Evolutionary conservation across 1,284 basidiomycete species (phyloP).

Genomic region (Boletus smithii): DNA sequence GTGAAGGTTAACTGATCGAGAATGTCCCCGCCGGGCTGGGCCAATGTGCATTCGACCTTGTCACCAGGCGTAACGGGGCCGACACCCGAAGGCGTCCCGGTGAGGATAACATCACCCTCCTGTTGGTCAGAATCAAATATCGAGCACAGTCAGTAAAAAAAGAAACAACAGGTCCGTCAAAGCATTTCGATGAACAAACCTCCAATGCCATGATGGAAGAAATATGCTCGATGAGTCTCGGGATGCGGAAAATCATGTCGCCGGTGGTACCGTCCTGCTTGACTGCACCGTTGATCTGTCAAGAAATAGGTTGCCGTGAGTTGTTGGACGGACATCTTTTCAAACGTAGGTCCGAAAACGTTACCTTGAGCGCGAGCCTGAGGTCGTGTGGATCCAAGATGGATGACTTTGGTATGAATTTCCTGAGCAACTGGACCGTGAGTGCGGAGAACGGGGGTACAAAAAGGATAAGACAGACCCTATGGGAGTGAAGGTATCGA

Average conservation of each 20-base stretch:
- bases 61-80: constrained; percentile 79
- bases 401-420: constrained; percentile 76
- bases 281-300: constrained; percentile 74
- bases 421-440: constrained; percentile 38
- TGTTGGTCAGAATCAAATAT: constrained; percentile 28
- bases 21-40: constrained; percentile 55
- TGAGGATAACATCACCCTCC: constrained; percentile 88
- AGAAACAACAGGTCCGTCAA: neutral
- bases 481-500: constrained; percentile 86
- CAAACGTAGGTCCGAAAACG: neutral
- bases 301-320: neutral
- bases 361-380: constrained; percentile 68
- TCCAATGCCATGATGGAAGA: constrained; percentile 96
- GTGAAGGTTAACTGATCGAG: constrained; percentile 65
- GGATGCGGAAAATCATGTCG: constrained; percentile 94
- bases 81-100: constrained; percentile 90
- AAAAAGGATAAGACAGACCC: constrained; percentile 43
- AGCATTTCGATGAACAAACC: constrained; percentile 42
- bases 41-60: constrained; percentile 73
- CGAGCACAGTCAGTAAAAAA: too few relatives aligned
- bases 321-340: neutral
- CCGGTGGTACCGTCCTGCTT: constrained; percentile 85
- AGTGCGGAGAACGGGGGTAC: neutral
- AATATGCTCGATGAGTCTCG: constrained; percentile 86
- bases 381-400: constrained; percentile 77